Conservation (phyloP, 805 yeast species). For the Kodamaea kaohsiungensis region DNA sequence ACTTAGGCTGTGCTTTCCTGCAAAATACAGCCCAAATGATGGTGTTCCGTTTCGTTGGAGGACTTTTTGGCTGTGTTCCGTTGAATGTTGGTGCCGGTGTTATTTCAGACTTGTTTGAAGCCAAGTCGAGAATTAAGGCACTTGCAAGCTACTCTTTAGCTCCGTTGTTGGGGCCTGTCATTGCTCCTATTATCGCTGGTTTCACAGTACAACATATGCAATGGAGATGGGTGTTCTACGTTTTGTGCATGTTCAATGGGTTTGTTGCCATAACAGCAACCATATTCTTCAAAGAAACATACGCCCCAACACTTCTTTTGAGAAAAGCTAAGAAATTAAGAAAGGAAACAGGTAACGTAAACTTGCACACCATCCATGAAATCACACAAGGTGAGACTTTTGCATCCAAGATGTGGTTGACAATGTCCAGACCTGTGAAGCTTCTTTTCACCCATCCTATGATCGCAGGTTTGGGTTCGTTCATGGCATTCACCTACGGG, state of each 20-base stretch:
- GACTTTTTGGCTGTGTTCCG: constrained; percentile 68
- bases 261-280: constrained; percentile 44
- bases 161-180: constrained; percentile 69
- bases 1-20: constrained; percentile 63
- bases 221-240: constrained; percentile 74
- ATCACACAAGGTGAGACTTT: constrained; percentile 52
- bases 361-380: constrained; percentile 62
- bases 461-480: constrained; percentile 61
- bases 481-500: constrained; percentile 67
- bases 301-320: constrained; percentile 53
- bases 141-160: constrained; percentile 60
- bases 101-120: constrained; percentile 60
- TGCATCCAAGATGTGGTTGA: constrained; percentile 38
- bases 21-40: constrained; percentile 59
- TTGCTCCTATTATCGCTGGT: constrained; percentile 62
- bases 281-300: constrained; percentile 57
- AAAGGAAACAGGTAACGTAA: constrained; percentile 54
- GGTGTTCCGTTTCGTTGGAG: constrained; percentile 62
- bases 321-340: constrained; percentile 49
- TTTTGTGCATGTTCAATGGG: constrained; percentile 60
- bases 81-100: constrained; percentile 71
- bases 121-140: constrained; percentile 52
- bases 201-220: constrained; percentile 49
- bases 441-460: constrained; percentile 60
- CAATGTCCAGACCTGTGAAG: constrained; percentile 56